phyloP scores from a whole-genome alignment of 169 alveolate genomes.

The Cryptosporidium meleagridis region DNA sequence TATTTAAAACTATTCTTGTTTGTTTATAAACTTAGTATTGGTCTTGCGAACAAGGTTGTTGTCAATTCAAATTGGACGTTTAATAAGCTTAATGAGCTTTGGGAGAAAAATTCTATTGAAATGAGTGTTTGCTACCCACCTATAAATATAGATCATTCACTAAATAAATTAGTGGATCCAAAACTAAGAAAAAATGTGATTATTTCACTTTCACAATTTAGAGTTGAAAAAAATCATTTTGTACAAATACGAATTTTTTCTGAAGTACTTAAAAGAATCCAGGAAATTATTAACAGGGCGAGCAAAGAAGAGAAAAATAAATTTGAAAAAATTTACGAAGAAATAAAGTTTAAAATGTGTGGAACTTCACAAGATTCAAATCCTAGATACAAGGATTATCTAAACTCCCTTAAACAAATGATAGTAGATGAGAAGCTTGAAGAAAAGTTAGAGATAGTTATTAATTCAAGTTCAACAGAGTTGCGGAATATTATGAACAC shows the following conservation, averaged over 20 bases:
- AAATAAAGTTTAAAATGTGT: conserved; percentile 45
- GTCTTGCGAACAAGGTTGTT: conserved; percentile 25
- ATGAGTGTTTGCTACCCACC: conserved; percentile 87
- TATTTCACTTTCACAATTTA: conserved; percentile 89
- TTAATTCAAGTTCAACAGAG: conserved; percentile 76
- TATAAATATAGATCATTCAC: conserved; percentile 79
- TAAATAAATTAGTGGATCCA: conserved; percentile 54
- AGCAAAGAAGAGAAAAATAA: conserved; percentile 82
- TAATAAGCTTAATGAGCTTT: conserved; percentile 82
- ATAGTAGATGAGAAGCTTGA: conserved; percentile 75
- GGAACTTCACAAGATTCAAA: conserved; percentile 61
- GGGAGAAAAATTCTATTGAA: conserved; percentile 76
- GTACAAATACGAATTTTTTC: conserved; percentile 83
- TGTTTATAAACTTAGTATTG: conserved; percentile 23
- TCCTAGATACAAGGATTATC: conserved; percentile 57
- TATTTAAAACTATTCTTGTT: conserved; percentile 27
- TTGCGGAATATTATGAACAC: conserved; percentile 76
- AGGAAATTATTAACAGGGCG: conserved; percentile 76
- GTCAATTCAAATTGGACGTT: conserved; percentile 89
- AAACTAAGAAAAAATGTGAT: conserved; percentile 71
- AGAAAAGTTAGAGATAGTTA: conserved; percentile 77
- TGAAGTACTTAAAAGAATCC: conserved; percentile 73
- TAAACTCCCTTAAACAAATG: conserved; percentile 69
- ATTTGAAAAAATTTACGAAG: conserved; percentile 76
- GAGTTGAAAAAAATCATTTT: conserved; percentile 90